Evolutionary conservation across 352 stramenopile species (phyloP), one percentile per base, ranked within the genome.

Genomic region (Globisporangium heterothallicum): DNA sequence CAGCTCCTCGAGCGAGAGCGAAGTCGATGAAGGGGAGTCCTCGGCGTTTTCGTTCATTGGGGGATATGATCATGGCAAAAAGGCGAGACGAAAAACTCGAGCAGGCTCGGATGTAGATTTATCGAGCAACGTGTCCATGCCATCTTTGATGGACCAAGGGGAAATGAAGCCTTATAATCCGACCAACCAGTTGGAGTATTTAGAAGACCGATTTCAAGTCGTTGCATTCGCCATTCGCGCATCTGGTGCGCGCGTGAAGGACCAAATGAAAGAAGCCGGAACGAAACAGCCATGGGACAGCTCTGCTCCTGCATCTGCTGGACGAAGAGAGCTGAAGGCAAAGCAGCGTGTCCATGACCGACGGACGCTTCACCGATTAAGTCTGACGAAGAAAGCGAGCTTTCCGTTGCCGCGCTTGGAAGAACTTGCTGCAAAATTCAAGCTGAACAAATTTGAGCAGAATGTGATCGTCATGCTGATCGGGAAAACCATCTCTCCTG

Each of bases 381-480:
- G 59, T 6, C 56, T 90, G 16, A 90, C 82, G 42, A 65, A 70
- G 4, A 74, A 86, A 45, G 82, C 77, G 14, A 70, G 69, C n/a
- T 54, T 70, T 0, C 21, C 78, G 24, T 53, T 92, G 45, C 85
- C 85, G 19, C 80, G 85, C 16, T 63, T 95, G 2, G 80, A 93
- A 53, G 71, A 89, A 54, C 60, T 95, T 21, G 70, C 77, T 42
- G 53, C 56, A 4, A 90, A 88, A 47, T 92, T 93, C 56, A 82
- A 91, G 58, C 70, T 94, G 6, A 91, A 87, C 61, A 75, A 70
- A 40, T 95, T 93, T 55, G 85, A 95, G 59, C 83, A 92, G 58
- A 91, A 91, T 45, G 82, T 95, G 57, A 92, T 95, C 52, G 82
- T 93, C 42, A 90, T 95, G 76, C 68, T 95, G 26, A 93, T 95